Base-by-base conservation (phyloP, 768 basidiomycete species). In the Plicaturopsis crispa region DNA sequence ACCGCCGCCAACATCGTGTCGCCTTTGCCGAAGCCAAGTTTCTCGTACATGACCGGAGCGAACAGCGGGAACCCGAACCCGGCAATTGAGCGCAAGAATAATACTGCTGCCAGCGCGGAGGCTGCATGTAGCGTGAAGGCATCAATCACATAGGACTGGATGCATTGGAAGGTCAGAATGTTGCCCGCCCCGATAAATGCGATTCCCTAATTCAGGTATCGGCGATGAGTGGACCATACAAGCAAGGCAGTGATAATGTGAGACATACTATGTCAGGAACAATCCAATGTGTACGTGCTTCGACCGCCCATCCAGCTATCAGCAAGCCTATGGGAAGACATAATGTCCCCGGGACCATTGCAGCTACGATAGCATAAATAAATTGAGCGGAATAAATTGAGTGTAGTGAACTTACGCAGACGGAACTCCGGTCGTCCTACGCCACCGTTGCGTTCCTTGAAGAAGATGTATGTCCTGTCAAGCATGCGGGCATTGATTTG, bases 61-160 rank as follows among this genome's bases (percentile, higher is more conserved):
- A 81, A 82, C 21, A 82, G 56, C 5, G 80, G 80, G 50, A 84
- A 80, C 8, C 67, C 72, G 35, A 78, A 80, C 3, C 79, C 80
- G 3, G 72, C 69, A 3, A 80, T 48, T 1, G 74, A 72, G 31
- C 80, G 64, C 42, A 80, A 59, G 50, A 62, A 75, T 1, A 72
- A 54, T 20, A 73, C 69, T 0, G 73, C 78, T 0, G 77, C 75
- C n/a, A 75, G 60, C 2, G 72, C 70, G 23, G 65, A 71, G 10
- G 69, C 64, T 16, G 70, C 63, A 35, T 69, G 50, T 3, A 64
- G 46, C 2, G 65, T 57, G 44, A 61, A 63, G 0, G 53, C 42
- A 41, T 70, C 54, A 34, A 81, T 70, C 33, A 78, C 55, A 36
- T 80, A 81, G 10, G 73, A 71, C 46, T 78, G 74, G 22, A 77